Percentiles rank a stretch among this genome's conserved stretches.
Conservation (phyloP, 2,329 filamentous ascomycete genomes). For the Sordariomycetes sp. region DNA sequence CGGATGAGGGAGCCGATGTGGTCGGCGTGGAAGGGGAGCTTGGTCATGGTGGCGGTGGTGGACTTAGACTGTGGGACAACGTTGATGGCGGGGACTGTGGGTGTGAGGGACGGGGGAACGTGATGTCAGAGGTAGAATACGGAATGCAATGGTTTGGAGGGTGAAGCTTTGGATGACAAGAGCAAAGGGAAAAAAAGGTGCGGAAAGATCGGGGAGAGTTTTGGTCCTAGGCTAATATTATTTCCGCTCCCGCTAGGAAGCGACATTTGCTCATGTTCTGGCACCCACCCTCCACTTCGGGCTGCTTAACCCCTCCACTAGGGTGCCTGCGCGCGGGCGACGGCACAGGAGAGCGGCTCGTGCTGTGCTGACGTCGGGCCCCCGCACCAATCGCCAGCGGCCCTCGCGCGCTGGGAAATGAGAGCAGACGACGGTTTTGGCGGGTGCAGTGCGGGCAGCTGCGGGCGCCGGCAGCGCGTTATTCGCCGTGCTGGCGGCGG, state of each 20-base stretch:
- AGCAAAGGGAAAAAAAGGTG: background rate
- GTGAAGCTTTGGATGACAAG: background rate
- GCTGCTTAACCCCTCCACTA: background rate
- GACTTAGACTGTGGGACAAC: background rate
- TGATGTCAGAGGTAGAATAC: background rate
- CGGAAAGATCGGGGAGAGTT: background rate
- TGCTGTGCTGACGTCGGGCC: background rate
- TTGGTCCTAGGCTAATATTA: background rate
- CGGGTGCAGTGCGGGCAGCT: background rate
- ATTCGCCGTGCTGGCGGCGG: background rate
- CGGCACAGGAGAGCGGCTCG: background rate
- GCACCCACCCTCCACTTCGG: background rate
- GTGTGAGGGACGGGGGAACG: background rate
- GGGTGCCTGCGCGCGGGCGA: background rate
- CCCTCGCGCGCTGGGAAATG: background rate
- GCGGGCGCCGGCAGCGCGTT: background rate
- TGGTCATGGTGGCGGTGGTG: constrained; percentile 1
- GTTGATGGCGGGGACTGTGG: background rate
- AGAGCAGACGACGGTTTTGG: background rate
- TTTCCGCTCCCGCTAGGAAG: background rate
- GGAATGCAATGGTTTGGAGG: background rate
- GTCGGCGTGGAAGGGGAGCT: constrained; percentile 56
- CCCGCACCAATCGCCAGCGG: background rate
- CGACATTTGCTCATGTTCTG: background rate
- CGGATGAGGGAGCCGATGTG: constrained; percentile 63